Percentiles rank a stretch among this genome's conserved stretches.
phyloP scores from a whole-genome alignment of 129 eudicot species.

The Tagetes erecta region DNA sequence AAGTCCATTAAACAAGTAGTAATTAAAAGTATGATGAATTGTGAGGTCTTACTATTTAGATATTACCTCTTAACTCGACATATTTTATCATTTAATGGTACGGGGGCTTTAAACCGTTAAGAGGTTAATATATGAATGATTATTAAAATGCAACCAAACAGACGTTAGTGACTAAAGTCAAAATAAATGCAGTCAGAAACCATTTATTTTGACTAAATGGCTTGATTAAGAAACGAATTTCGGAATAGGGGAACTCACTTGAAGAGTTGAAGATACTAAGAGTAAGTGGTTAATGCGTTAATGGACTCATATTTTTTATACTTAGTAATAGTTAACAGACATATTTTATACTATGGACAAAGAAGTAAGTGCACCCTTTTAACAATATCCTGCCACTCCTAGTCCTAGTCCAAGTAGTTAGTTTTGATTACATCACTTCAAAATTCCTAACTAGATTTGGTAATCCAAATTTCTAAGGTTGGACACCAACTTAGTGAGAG shows the following conservation, averaged over 20 bases:
- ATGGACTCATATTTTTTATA: neutral
- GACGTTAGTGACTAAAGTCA: no score
- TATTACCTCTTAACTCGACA: no score
- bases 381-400: conserved; percentile 16
- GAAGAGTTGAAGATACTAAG: neutral
- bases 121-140: no score
- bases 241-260: neutral
- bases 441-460: conserved; percentile 53
- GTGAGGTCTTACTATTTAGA: no score
- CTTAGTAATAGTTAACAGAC: conserved; percentile 10
- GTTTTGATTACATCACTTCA: conserved; percentile 24
- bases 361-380: neutral
- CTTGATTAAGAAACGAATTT: neutral
- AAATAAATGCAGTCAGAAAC: neutral
- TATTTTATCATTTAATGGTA: no score
- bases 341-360: neutral
- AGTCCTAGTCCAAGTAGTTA: no score
- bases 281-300: neutral
- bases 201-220: conserved; percentile 2
- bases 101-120: no score
- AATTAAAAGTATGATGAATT: no score
- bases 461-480: conserved; percentile 59
- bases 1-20: no score
- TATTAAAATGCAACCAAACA: no score
- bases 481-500: conserved; percentile 55